Base-by-base conservation (phyloP, 23 red algal genomes). In the Gracilaria gracilis region DNA sequence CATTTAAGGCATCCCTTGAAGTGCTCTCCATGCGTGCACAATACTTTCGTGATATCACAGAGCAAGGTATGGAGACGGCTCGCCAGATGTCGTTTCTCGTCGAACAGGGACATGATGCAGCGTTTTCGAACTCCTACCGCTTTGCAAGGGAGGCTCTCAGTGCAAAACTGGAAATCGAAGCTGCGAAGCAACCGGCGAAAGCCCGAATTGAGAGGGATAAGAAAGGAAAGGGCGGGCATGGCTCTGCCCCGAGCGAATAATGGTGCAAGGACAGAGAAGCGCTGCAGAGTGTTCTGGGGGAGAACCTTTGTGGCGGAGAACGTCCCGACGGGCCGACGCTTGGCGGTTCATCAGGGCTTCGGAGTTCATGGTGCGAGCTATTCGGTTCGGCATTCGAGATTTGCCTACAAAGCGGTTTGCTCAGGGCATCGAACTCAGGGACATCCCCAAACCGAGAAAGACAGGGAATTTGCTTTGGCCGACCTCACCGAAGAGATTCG, bases 31-130 rank as follows among this genome's bases (percentile, higher is more conserved):
- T 79, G 75, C 28, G 75, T 4, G 75, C 75, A 15, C 75, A 79
- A 24, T 79, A 79, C 75, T 79, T 79, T 79, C 75, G 75, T 2
- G 75, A 79, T 24, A 79, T 79, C 28, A 79, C 17, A 14, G 75
- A 79, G 12, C 75, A 50, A 25, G 75, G 75, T 9, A 13, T 40
- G 46, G 75, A 79, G 75, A 49, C n/a, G 4, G 75, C 42, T 7
- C 4, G 46, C 3, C 75, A 79, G 4, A 79, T 79, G 75, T 16
- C 37, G 12, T 79, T 79, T 79, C 75, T 79, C 25, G 75, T 79
- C 37, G 75, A 79, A 20, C 75, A 79, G 3, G 50, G 38, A n/a
- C 25, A 79, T 9, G 75, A 79, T 32, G 75, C 75, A 1, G 75
- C 50, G 75, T 79, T 79, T 37, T 79, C 75, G 17, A 32, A 79